These are phyloP conservation scores for Sporothrix schenckii DNA, from an alignment of 2,329 filamentous ascomycete species.

Conservation along the genomic window DNA sequence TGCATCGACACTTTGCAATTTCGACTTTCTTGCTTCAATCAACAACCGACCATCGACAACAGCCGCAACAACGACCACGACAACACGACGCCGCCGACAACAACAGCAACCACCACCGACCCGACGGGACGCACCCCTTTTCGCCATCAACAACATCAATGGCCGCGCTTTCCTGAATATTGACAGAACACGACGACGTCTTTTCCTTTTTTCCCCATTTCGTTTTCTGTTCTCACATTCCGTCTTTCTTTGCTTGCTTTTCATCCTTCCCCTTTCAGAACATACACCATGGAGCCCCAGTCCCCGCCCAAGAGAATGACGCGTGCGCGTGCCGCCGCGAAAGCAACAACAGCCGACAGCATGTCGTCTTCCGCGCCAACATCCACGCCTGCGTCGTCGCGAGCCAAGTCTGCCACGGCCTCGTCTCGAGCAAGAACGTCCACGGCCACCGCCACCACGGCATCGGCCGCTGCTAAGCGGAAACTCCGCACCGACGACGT, in stretches of 20 bases:
- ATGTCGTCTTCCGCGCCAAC: slow-evolving; percentile 44
- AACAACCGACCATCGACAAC: not conserved
- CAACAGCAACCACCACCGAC: not conserved
- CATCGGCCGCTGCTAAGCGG: slow-evolving; percentile 48
- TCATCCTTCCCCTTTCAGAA: not conserved
- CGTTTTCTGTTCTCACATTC: not conserved
- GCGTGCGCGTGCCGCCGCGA: slow-evolving; percentile 50
- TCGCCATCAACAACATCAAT: not conserved
- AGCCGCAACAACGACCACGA: slow-evolving; percentile 17
- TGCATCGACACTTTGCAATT: slow-evolving; percentile 17
- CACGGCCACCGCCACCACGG: slow-evolving; percentile 42
- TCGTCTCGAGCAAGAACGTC: slow-evolving; percentile 53
- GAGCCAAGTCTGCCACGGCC: slow-evolving; percentile 50
- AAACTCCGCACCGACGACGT: slow-evolving; percentile 60
- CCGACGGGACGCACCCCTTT: not conserved
- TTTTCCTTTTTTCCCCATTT: not conserved
- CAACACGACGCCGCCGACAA: slow-evolving; percentile 16
- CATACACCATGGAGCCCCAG: slow-evolving; percentile 37
- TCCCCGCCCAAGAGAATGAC: slow-evolving; percentile 41
- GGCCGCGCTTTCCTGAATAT: slow-evolving; percentile 19
- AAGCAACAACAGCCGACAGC: slow-evolving; percentile 42
- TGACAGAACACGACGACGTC: not conserved
- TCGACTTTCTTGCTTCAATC: not conserved
- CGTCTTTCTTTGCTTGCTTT: not conserved
- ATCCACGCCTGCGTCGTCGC: slow-evolving; percentile 37